phyloP scores from a whole-genome alignment of 2,329 filamentous ascomycete genomes.

The Xylaria multiplex region DNA sequence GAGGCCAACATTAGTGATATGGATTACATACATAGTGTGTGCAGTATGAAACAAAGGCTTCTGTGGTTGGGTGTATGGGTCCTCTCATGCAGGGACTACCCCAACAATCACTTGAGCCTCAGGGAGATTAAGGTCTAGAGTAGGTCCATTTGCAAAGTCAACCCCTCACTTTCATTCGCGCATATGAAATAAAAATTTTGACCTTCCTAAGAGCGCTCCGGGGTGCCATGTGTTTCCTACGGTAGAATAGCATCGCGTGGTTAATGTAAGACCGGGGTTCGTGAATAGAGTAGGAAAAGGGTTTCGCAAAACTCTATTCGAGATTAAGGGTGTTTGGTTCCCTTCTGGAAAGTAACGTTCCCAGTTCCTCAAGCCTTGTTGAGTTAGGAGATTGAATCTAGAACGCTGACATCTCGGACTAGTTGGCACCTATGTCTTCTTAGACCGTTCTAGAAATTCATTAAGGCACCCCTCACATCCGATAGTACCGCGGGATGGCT shows the following conservation, averaged over 20 bases:
- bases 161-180: not conserved
- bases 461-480: not conserved
- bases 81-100: conserved; percentile 18
- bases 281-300: no score
- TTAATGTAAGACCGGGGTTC: not conserved
- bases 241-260: not conserved
- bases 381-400: conserved; percentile 20
- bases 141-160: conserved; percentile 6
- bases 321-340: not conserved
- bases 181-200: conserved; percentile 3
- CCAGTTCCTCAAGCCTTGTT: conserved; percentile 12
- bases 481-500: conserved; percentile 14
- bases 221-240: not conserved
- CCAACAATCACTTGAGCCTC: conserved; percentile 18
- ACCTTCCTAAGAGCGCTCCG: no score
- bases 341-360: conserved; percentile 13
- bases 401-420: conserved; percentile 24
- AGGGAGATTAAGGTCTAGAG: conserved; percentile 23
- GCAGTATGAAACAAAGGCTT: conserved; percentile 5
- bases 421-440: not conserved
- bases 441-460: conserved; percentile 29
- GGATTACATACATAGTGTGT: not conserved
- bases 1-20: not conserved
- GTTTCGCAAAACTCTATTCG: not conserved
- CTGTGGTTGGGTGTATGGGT: not conserved